Percentiles rank a stretch among this genome's conserved stretches.
phyloP scores from a whole-genome alignment of 192 early-diverging fungal genomes.

The Tieghemiomyces parasiticus region DNA sequence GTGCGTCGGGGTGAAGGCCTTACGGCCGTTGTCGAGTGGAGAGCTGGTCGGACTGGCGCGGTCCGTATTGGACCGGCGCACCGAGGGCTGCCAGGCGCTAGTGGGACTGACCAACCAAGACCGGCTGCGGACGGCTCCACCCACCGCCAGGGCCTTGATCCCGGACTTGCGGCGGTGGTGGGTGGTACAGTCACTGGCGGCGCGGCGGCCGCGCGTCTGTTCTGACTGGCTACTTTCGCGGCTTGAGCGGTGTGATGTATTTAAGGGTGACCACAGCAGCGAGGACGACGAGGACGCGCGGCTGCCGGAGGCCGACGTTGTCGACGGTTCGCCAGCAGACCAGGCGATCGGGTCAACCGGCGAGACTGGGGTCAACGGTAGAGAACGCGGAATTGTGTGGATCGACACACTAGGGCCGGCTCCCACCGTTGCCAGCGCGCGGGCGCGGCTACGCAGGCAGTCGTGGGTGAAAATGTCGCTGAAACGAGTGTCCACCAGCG shows the following conservation, averaged over 20 bases:
- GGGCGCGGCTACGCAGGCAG: conserved; percentile 5
- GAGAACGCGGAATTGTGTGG: neutral
- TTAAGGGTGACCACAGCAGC: no score
- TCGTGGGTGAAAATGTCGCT: conserved; percentile 8
- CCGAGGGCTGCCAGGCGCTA: no score
- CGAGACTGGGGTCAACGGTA: neutral
- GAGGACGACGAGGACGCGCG: no score
- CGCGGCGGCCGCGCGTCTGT: neutral
- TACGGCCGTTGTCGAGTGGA: neutral
- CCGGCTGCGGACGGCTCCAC: neutral
- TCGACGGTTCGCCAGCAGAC: no score
- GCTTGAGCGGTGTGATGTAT: no score
- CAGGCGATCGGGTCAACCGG: no score
- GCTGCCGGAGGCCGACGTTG: no score
- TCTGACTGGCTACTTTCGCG: no score
- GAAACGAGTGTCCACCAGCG: conserved; percentile 4
- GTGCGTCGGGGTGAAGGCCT: neutral
- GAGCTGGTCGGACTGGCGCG: neutral
- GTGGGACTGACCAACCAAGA: neutral
- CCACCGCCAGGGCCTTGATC: neutral
- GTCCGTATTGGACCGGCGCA: no score
- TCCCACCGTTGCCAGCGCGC: neutral
- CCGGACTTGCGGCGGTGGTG: neutral
- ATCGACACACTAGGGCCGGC: neutral
- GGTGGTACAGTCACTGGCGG: neutral